Base-by-base conservation (phyloP, 129 eudicot genomes). In the Solidago caesia region DNA sequence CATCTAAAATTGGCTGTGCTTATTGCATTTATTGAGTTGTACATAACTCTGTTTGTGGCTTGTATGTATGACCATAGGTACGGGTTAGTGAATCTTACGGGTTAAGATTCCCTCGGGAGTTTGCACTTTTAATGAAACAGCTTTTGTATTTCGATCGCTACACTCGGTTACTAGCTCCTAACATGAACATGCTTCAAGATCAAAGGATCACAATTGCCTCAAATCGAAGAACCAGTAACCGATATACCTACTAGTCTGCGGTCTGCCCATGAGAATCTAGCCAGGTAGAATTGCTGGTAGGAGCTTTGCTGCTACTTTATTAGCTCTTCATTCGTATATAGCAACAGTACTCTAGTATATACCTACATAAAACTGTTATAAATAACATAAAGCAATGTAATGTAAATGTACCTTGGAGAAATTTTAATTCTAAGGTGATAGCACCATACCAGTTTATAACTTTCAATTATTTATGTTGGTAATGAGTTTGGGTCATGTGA, bases 71-170 rank as follows among this genome's bases (percentile, higher is more conserved):
- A 80, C 79, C 46, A 66, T 42, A 95, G 99, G 92, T 95, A 33
- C 88, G 90, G 44, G 94, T 95, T 73, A 91, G 99, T 75, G 99
- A 95, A 80, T 95, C 99, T n/a, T 95, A 95, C 45, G 97, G 99
- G 48, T 76, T 95, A 78, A 88, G 80, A 74, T 95, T 95, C 76
- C 99, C 99, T 16, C 93, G 99, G 68, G 99, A 95, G 85, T 95
- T 95, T 76, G 99, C 99, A 64, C 97, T 95, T 79, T 80, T 95
- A 7, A 85, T 95, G 99, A 95, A 95, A 70, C 99, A 95, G 70
- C 94, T 95, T 58, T 85, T 95, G 63, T 95, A 95, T 80, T 95
- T 95, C 76, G 99, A 95, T 61, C 97, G 99, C 8, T 95, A 95
- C 90, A 91, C 99, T 8, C 93, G 99, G 53, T 81, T 95, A 77